Base-by-base conservation (phyloP, 495 filamentous ascomycete genomes). In the Aspergillus asperescens region DNA sequence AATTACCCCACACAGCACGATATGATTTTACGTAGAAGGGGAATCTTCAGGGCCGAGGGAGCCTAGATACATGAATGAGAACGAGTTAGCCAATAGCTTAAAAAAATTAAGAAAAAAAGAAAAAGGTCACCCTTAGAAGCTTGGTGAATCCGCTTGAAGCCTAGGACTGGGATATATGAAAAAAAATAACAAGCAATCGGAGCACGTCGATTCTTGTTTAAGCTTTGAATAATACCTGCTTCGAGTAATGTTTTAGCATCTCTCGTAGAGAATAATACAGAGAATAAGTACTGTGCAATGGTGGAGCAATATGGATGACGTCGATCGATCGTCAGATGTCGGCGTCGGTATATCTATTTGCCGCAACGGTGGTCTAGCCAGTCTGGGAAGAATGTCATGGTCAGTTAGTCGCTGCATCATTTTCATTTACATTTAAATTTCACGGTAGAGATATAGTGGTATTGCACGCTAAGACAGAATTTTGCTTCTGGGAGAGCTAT, bases 291-390 rank as follows among this genome's bases (percentile, higher is more conserved):
- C n/a, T n/a, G n/a, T n/a, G n/a, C n/a, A n/a, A n/a, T n/a, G n/a
- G n/a, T n/a, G n/a, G 32, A 19, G n/a, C 28, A 24, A 13, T 13
- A 19, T 47, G 9, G 44, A 47, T 47, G 44, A 47, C 44, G 44
- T 47, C 44, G 29, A 7, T 48, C 29, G 41, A 51, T 56, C 48
- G 47, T 40, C 43, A 46, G 2, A 24, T 1, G 1, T 42, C 1
- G 22, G 1, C 20, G 7, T 25, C 39, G 39, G 39, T 13, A 4
- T n/a, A 24, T 24, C 22, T 25, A 13, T 42, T 42, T 25, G 41
- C 24, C 41, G 41, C n/a, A 4, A 37, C 4, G 2, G 0, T 19
- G 13, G 13, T 7, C 29, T 28, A 23, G n/a, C 3, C 32, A 5
- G 4, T 35, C 16, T 16, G 15, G 2, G n/a, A 35, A 12, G n/a